These are phyloP conservation scores for Sporothrix mexicana DNA, from an alignment of 2,329 filamentous ascomycete genomes.

Conservation along the genomic window DNA sequence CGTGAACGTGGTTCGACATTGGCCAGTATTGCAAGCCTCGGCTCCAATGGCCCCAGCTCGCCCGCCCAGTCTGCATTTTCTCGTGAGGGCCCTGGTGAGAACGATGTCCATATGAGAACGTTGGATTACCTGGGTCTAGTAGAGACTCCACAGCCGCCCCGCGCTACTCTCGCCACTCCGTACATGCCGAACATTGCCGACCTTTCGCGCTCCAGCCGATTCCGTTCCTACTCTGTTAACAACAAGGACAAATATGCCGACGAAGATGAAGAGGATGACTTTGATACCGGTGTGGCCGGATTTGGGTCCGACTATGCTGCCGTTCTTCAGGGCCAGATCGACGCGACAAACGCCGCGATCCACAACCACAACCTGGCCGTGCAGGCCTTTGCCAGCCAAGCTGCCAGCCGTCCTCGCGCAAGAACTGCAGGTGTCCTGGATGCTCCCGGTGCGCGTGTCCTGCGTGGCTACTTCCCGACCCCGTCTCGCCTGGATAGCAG, in stretches of 20 bases:
- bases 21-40: conserved; percentile 80
- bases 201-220: conserved; percentile 80
- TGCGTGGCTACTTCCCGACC: conserved; percentile 77
- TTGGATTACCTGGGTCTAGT: conserved; percentile 94
- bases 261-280: conserved; percentile 83
- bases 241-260: conserved; percentile 97
- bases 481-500: conserved; percentile 74
- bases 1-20: conserved; percentile 87
- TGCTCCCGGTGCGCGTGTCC: conserved; percentile 68
- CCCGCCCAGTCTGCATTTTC: conserved; percentile 87
- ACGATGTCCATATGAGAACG: conserved; percentile 85
- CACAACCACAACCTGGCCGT: conserved; percentile 92
- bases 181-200: conserved; percentile 78
- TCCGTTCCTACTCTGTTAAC: conserved; percentile 97
- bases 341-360: conserved; percentile 72
- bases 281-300: conserved; percentile 58
- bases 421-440: conserved; percentile 92
- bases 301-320: conserved; percentile 66
- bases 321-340: conserved; percentile 65
- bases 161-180: conserved; percentile 74
- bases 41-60: conserved; percentile 88
- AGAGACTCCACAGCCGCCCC: conserved; percentile 84
- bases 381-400: conserved; percentile 87
- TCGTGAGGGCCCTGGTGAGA: conserved; percentile 81
- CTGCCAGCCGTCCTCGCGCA: conserved; percentile 82